These are phyloP conservation scores for Geranium brycei DNA, from an alignment of 345 rosid genomes.

Conservation along the genomic window DNA sequence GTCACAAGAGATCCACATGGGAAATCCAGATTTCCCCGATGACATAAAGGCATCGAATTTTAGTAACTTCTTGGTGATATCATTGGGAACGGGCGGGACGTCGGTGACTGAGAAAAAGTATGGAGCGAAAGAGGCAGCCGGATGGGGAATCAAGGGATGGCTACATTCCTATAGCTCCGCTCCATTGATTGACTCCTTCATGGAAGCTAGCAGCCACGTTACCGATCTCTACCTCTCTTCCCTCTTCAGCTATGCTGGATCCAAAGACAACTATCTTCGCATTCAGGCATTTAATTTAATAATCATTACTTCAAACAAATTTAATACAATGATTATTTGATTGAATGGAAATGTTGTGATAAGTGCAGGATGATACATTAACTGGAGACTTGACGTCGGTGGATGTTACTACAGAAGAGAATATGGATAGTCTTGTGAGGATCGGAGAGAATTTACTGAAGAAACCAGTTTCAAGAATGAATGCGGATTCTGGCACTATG, in stretches of 20 bases:
- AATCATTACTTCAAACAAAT: slow-evolving; percentile 1
- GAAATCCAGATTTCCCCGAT: not conserved
- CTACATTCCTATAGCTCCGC: slow-evolving; percentile 5
- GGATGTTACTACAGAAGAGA: slow-evolving; percentile 46
- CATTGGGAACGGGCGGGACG: slow-evolving; percentile 3
- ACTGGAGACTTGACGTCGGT: slow-evolving; percentile 40
- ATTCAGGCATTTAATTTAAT: slow-evolving; percentile 26
- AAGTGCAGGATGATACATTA: slow-evolving; percentile 50
- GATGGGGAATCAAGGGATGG: not conserved
- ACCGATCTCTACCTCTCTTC: slow-evolving; percentile 43
- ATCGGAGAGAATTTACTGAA: slow-evolving; percentile 47
- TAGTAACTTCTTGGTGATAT: not conserved
- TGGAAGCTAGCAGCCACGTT: slow-evolving; percentile 53
- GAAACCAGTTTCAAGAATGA: slow-evolving; percentile 44
- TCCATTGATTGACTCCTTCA: slow-evolving; percentile 46
- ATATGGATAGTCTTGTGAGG: slow-evolving; percentile 41
- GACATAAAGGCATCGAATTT: not conserved
- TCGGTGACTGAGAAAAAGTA: not conserved
- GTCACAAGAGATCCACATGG: not conserved
- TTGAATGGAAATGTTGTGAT: too few relatives aligned
- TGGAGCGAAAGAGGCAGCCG: not conserved
- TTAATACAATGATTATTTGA: not conserved
- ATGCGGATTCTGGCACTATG: slow-evolving; percentile 40
- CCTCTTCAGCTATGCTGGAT: slow-evolving; percentile 36
- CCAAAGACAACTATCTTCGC: slow-evolving; percentile 33